Base-by-base conservation (phyloP, 306 rosid species). In the Prunus persica region DNA sequence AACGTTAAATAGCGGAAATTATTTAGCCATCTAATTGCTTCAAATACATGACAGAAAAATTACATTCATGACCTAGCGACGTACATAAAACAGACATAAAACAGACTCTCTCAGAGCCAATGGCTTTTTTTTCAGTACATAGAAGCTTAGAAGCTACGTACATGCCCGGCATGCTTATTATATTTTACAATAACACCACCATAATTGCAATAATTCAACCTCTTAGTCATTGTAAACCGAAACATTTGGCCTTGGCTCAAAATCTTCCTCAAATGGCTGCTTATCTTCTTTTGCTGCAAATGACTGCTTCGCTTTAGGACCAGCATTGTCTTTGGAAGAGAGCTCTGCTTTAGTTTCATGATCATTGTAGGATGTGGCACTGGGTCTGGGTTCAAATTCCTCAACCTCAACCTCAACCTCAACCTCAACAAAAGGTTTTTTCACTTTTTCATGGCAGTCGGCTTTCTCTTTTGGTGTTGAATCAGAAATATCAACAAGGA, bases 301-400 rank as follows among this genome's bases (percentile, higher is more conserved):
- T 50, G 66, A 5, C 30, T 13, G 50, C 20, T 25, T 43, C 6
- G 41, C 41, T 34, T 34, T 34, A 6, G 41, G 8, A 34, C 8
- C 8, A 34, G 41, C 58, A 19, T 9, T 54, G 58, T 71, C 32
- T 0, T 41, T 28, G 14, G 56, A 2, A 8, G 24, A 46, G 2
- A 28, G 2, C 12, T 2, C 8, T 19, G 19, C 63, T 38, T 79
- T 12, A 71, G 30, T 63, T 55, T 73, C 80, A 34, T 46, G 19
- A 13, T 72, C 49, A 45, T 12, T 22, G 38, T 79, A 72, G 12
- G 43, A 18, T 12, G 75, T 3, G n/a, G 9, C 0, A 20, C 11
- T 75, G 2, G 76, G 80, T 24, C 81, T 73, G 0, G 79, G 76
- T 45, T 84, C 77, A 46, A 80, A 79, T 11, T 83, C 81, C 0